phyloP scores from a whole-genome alignment of 2,329 filamentous ascomycete genomes.

The Thielaviopsis euricoi region DNA sequence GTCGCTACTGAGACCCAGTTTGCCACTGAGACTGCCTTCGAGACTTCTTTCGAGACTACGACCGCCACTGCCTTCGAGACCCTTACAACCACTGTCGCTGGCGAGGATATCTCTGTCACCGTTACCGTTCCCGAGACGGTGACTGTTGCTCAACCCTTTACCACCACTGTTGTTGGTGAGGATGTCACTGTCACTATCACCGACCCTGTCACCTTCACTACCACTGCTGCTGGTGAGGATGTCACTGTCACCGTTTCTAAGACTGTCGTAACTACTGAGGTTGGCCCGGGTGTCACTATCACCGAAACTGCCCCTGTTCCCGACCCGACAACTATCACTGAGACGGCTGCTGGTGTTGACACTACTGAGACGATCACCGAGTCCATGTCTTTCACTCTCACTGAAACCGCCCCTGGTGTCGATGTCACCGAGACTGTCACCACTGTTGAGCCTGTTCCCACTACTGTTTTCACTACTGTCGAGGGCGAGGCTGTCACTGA shows the following conservation, averaged over 20 bases:
- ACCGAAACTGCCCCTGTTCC: constrained; percentile 15
- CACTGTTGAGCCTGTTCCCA: constrained; percentile 19
- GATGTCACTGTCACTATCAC: not conserved
- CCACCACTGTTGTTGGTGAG: constrained; percentile 6
- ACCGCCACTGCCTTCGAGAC: constrained; percentile 4
- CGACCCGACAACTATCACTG: not conserved
- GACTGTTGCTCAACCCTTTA: constrained; percentile 2
- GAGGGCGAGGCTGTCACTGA: constrained; percentile 3
- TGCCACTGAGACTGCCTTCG: too few relatives aligned
- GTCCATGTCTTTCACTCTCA: constrained; percentile 22
- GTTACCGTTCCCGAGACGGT: constrained; percentile 6
- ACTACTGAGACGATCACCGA: constrained; percentile 9
- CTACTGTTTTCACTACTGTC: constrained; percentile 14
- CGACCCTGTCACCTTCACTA: constrained; percentile 5
- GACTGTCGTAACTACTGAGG: constrained; percentile 14
- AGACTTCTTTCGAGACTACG: too few relatives aligned
- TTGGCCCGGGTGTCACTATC: constrained; percentile 15
- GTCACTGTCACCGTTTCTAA: constrained; percentile 10
- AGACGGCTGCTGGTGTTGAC: not conserved
- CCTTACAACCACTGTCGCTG: constrained; percentile 6
- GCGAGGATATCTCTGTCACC: constrained; percentile 9
- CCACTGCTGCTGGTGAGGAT: constrained; percentile 6
- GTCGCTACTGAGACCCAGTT: too few relatives aligned
- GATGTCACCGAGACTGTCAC: constrained; percentile 24
- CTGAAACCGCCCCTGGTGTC: constrained; percentile 20